Evolutionary conservation across 2,329 filamentous ascomycete species (phyloP), one percentile per base, ranked within the genome.

Genomic region (Fusarium newnesense): DNA sequence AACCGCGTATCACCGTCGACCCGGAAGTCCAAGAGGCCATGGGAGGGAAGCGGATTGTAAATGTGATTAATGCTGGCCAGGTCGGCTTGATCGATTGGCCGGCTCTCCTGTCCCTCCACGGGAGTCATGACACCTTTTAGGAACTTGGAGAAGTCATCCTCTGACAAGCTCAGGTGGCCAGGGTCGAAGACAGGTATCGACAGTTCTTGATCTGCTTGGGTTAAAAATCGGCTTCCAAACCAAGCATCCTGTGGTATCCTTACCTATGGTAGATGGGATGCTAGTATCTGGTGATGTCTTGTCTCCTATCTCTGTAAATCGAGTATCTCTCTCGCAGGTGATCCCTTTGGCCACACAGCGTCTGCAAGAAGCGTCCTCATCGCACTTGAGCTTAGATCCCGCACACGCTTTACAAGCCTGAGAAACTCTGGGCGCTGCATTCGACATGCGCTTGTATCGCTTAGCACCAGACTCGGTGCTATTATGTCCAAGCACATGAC

Each of bases 321-420:
- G 57, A 5, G 43, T n/a, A 36, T 60, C 57, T 9, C 57, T 5
- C 44, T 60, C 57, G 4, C 57, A 60, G 7, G 26, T 2, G 28
- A 60, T 60, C 2, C 26, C 57, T 1, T 60, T 60, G 28, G 24
- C 7, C 2, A 60, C 34, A 9, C 57, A 60, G 4, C 57, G 44
- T n/a, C 32, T 40, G 16, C 57, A 60, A 7, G 57, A 60, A 1
- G 28, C 1, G 52, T 60, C 57, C 3, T 60, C 57, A 7, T 60
- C 57, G 7, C 57, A 60, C 21, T 60, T 60, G 18, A 60, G 57
- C 7, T 60, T 60, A 0, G 57, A 47, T 9, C 26, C 44, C 24
- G 57, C 57, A 32, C 57, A 60, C n/a, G 57, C 57, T 36, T 52
- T 52, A 19, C 57, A 60, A 1, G 57, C 57, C 12, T 60, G 57